Evolutionary conservation across 768 basidiomycete species (phyloP).

Genomic region (Mycena albidolilacea): DNA sequence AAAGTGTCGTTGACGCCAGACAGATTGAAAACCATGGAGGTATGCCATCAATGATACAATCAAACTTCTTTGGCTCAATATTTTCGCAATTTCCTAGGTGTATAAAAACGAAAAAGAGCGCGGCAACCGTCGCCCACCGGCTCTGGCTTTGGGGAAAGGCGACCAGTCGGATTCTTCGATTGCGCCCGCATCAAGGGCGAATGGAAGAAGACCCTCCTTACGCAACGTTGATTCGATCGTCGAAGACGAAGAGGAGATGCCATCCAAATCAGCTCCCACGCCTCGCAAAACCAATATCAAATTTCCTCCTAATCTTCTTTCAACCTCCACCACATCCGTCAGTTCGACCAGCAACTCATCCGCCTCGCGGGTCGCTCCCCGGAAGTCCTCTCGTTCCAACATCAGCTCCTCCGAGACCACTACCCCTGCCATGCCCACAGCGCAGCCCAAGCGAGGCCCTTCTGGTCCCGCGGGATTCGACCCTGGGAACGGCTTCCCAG

Average conservation of each 20-base stretch:
- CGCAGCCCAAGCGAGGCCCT: conserved; percentile 45
- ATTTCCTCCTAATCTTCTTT: conserved; percentile 55
- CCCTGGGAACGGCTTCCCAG: conserved; percentile 54
- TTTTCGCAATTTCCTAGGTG: conserved; percentile 56
- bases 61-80: conserved; percentile 25
- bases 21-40: conserved; percentile 94
- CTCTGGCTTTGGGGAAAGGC: conserved; percentile 51
- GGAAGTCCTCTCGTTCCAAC: conserved; percentile 50
- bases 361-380: conserved; percentile 38
- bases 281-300: conserved; percentile 58
- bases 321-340: conserved; percentile 50
- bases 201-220: conserved; percentile 59
- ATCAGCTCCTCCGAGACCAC: conserved; percentile 40
- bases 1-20: conserved; percentile 97
- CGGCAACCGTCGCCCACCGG: conserved; percentile 55
- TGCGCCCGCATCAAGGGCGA: conserved; percentile 50
- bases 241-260: conserved; percentile 74
- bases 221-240: conserved; percentile 75
- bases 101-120: conserved; percentile 83
- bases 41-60: conserved; percentile 56
- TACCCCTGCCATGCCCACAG: conserved; percentile 43
- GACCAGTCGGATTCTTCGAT: conserved; percentile 49
- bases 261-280: conserved; percentile 47
- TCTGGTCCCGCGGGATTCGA: conserved; percentile 43
- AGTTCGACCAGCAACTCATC: conserved; percentile 42